phyloP scores from a whole-genome alignment of 2,329 filamentous ascomycete genomes.

The Sporothrix schenckii region DNA sequence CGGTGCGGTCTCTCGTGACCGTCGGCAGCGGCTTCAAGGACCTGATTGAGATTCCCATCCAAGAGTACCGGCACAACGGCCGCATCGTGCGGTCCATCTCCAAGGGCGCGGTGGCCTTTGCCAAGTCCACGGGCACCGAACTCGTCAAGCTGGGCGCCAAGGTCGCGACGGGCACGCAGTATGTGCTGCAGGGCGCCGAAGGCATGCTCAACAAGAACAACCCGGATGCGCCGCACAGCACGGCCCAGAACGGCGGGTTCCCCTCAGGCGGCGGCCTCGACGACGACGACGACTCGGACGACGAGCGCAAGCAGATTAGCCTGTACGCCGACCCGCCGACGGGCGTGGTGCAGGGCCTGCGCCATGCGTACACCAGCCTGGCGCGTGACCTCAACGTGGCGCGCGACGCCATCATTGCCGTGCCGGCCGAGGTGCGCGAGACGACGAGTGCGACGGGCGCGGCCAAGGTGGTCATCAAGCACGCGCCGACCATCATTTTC shows the following conservation, averaged over 20 bases:
- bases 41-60: slow-evolving; percentile 84
- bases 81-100: slow-evolving; percentile 87
- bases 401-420: slow-evolving; percentile 88
- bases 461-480: slow-evolving; percentile 73
- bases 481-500: slow-evolving; percentile 91
- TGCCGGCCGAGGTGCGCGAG: slow-evolving; percentile 89
- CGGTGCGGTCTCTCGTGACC: slow-evolving; percentile 87
- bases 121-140: slow-evolving; percentile 89
- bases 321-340: slow-evolving; percentile 94
- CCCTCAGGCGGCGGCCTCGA: slow-evolving; percentile 34
- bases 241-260: slow-evolving; percentile 4
- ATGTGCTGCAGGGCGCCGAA: slow-evolving; percentile 86
- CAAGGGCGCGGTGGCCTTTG: slow-evolving; percentile 88
- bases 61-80: slow-evolving; percentile 92
- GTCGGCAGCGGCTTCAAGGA: slow-evolving; percentile 86
- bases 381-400: slow-evolving; percentile 85
- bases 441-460: slow-evolving; percentile 79
- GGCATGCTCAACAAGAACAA: slow-evolving; percentile 64
- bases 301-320: slow-evolving; percentile 76
- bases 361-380: slow-evolving; percentile 79
- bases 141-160: slow-evolving; percentile 94
- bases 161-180: slow-evolving; percentile 91
- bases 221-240: slow-evolving; percentile 38
- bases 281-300: slow-evolving; percentile 60
- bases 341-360: slow-evolving; percentile 81